phyloP scores from a whole-genome alignment of 2,329 filamentous ascomycete genomes.

The Fusarium proliferatum region DNA sequence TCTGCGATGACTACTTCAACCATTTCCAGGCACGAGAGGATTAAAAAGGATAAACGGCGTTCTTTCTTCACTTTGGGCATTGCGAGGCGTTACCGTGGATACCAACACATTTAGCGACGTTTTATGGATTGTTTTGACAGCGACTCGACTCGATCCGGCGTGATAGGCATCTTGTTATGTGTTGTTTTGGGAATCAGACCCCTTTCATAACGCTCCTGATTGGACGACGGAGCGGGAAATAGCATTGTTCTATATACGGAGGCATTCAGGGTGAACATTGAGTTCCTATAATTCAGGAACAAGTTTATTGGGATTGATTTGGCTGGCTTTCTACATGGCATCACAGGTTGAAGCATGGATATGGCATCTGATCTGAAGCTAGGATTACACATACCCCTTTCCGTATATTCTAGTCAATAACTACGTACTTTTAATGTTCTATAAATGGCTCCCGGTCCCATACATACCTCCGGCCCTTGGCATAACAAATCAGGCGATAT shows the following conservation, averaged over 20 bases:
- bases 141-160: slow-evolving; percentile 40
- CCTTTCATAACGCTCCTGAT: slow-evolving; percentile 17
- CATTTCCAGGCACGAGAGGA: slow-evolving; percentile 36
- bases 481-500: slow-evolving; percentile 21
- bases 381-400: slow-evolving; percentile 46
- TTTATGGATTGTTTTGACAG: slow-evolving; percentile 25
- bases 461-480: slow-evolving; percentile 6
- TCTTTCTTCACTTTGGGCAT: slow-evolving; percentile 30
- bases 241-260: slow-evolving; percentile 30
- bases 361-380: slow-evolving; percentile 29
- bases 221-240: slow-evolving; percentile 1
- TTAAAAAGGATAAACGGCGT: slow-evolving; percentile 35
- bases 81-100: slow-evolving; percentile 37
- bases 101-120: slow-evolving; percentile 39
- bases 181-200: slow-evolving; percentile 26
- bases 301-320: slow-evolving; percentile 22
- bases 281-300: slow-evolving; percentile 15
- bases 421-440: slow-evolving; percentile 33
- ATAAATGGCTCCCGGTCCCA: slow-evolving; percentile 21
- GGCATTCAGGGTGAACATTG: slow-evolving; percentile 4
- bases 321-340: slow-evolving; percentile 4
- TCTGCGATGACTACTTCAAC: slow-evolving; percentile 42
- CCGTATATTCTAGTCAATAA: slow-evolving; percentile 42
- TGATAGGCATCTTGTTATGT: slow-evolving; percentile 27
- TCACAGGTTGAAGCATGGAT: slow-evolving; percentile 12